These are phyloP conservation scores for Choanephora cucurbitarum DNA, from an alignment of 371 early-diverging fungal genomes.

Conservation along the genomic window DNA sequence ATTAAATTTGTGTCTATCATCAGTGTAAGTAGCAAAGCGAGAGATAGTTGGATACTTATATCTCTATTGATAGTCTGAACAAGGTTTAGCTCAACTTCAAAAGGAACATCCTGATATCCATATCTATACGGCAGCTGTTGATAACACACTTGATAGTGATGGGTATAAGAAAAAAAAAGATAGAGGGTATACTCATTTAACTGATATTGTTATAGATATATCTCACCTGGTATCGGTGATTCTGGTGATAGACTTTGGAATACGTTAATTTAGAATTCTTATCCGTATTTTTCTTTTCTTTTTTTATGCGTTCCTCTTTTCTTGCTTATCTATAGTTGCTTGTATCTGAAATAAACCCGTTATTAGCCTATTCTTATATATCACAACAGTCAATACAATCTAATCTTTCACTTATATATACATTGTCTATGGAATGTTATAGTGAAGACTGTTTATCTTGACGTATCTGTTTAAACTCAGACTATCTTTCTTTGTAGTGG, in stretches of 20 bases:
- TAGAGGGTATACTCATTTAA: too few relatives aligned
- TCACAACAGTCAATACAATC: too few relatives aligned
- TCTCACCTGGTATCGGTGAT: slow-evolving; percentile 79
- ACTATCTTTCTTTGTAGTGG: too few relatives aligned
- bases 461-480: too few relatives aligned
- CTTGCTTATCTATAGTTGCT: too few relatives aligned
- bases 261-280: slow-evolving; percentile 25
- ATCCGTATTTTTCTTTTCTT: slow-evolving; percentile 2
- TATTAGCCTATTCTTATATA: too few relatives aligned
- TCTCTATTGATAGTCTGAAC: slow-evolving; percentile 28
- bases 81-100: slow-evolving; percentile 64
- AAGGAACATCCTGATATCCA: slow-evolving; percentile 75
- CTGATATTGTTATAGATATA: slow-evolving; percentile 44
- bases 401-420: too few relatives aligned
- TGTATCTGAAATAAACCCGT: too few relatives aligned
- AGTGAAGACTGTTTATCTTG: too few relatives aligned
- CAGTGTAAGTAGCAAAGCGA: slow-evolving; percentile 52
- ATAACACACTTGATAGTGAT: slow-evolving; percentile 62
- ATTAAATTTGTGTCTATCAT: slow-evolving; percentile 74
- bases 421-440: too few relatives aligned
- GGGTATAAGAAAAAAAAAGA: slow-evolving; percentile 52
- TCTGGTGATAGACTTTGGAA: slow-evolving; percentile 76
- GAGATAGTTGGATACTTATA: background rate
- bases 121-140: slow-evolving; percentile 72
- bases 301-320: background rate